Evolutionary conservation across 129 eudicot species (phyloP), one percentile per base, ranked within the genome.

Genomic region (Escallonia rubra): DNA sequence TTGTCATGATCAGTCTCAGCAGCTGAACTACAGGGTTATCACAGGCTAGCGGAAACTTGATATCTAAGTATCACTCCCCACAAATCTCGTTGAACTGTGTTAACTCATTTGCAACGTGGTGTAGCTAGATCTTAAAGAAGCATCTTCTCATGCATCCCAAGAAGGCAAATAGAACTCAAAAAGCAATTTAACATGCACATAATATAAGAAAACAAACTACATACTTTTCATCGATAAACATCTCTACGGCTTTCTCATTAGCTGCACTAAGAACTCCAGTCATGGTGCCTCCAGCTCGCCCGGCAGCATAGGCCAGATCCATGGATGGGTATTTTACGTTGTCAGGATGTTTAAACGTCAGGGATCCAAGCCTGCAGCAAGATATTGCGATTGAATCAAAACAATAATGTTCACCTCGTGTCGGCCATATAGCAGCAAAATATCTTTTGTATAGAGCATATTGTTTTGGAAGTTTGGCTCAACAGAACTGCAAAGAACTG

Each of bases 251-350:
- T 81, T 93, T 93, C 80, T 89, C 96, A 61, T 93, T 93, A 61
- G 96, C 99, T 50, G 96, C 99, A 68, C 96, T 90, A 64, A 90
- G 92, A 74, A 94, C 99, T 38, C 97, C 97, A 2, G 99, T 94
- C 99, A 94, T 94, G 11, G 99, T 94, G 61, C 97, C 97, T 14
- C 99, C 97, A 51, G 97, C 93, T 69, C 97, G 82, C 40, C 99
- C 99, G 52, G 99, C 99, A 59, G 93, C 77, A 59, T 89, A 94
- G 16, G 96, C 99, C 58, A 94, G 73, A 58, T 90, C 87, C 97
- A 94, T 90, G 11, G 97, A 94, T 48, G 99, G 97, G 75, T 94
- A 94, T 66, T 93, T 93, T 69, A 86, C 88, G 72, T 93, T 93
- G 72, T 93, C 96, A 2, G 99, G 99, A 50, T 79, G 70, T 77